These are phyloP conservation scores for Pleurotus djamor DNA, from an alignment of 768 basidiomycete genomes.

Conservation along the genomic window DNA sequence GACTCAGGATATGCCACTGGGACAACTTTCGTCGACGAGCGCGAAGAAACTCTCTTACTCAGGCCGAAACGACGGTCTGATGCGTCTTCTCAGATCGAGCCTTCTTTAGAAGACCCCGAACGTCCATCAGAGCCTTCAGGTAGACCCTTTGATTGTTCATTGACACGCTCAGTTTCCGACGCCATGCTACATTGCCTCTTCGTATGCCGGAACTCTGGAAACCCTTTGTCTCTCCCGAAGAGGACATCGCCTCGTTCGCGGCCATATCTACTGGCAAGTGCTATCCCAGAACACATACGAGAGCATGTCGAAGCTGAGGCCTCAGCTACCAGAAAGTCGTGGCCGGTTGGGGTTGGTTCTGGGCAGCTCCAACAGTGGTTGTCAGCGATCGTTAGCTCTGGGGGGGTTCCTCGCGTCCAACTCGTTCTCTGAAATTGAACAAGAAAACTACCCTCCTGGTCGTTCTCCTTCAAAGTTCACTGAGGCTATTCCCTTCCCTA, in stretches of 20 bases:
- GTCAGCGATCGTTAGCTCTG: too few species aligned
- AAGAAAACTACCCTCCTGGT: too few species aligned
- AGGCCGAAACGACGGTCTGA: slow-evolving; percentile 11
- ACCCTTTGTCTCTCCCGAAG: slow-evolving; percentile 41
- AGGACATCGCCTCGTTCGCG: slow-evolving; percentile 38
- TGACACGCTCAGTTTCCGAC: slow-evolving; percentile 31
- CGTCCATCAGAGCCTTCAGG: slow-evolving; percentile 16
- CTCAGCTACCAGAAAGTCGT: background rate
- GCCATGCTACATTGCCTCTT: slow-evolving; percentile 26
- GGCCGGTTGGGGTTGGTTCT: too few species aligned
- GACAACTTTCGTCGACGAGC: slow-evolving; percentile 19
- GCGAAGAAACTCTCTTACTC: slow-evolving; percentile 18
- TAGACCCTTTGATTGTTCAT: slow-evolving; percentile 22
- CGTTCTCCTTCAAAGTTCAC: too few species aligned
- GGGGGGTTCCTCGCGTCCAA: too few species aligned
- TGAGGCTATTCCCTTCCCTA: too few species aligned
- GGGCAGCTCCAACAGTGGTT: too few species aligned
- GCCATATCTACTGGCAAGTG: slow-evolving; percentile 38
- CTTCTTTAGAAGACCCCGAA: background rate
- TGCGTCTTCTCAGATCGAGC: slow-evolving; percentile 2
- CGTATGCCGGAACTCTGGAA: slow-evolving; percentile 47
- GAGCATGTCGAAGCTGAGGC: slow-evolving; percentile 17
- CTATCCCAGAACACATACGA: slow-evolving; percentile 31
- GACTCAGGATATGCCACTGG: background rate
- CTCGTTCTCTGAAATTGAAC: too few species aligned